phyloP scores from a whole-genome alignment of 192 early-diverging fungal species.

The Linnemannia hyalina region DNA sequence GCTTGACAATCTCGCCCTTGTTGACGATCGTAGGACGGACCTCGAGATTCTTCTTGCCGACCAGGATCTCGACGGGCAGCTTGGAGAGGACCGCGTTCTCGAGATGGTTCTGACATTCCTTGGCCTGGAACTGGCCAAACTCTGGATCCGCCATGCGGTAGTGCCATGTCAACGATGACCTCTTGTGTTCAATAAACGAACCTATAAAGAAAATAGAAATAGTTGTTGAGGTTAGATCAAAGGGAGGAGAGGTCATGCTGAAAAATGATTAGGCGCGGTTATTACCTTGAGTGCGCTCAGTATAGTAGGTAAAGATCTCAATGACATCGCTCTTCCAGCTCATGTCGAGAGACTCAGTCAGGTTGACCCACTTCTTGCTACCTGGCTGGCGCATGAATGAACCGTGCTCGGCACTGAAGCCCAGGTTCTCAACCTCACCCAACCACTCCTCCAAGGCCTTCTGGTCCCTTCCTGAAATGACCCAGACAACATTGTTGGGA shows the following conservation, averaged over 20 bases:
- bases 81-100: slow-evolving; percentile 93
- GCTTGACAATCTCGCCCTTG: slow-evolving; percentile 98
- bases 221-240: background rate
- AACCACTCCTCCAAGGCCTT: slow-evolving; percentile 87
- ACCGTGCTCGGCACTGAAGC: slow-evolving; percentile 95
- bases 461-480: slow-evolving; percentile 94
- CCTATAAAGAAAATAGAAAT: slow-evolving; percentile 11
- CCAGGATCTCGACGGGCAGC: slow-evolving; percentile 92
- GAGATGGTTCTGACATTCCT: slow-evolving; percentile 97
- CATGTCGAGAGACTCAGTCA: slow-evolving; percentile 83
- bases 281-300: slow-evolving; percentile 93
- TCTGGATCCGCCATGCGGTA: slow-evolving; percentile 95
- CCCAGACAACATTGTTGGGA: slow-evolving; percentile 86
- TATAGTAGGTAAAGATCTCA: slow-evolving; percentile 95
- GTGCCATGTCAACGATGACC: slow-evolving; percentile 96
- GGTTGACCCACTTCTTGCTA: slow-evolving; percentile 79
- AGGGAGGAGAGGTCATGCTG: background rate
- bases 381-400: slow-evolving; percentile 90
- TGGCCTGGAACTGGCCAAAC: slow-evolving; percentile 96
- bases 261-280: background rate
- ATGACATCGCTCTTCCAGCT: slow-evolving; percentile 94
- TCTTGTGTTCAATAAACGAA: slow-evolving; percentile 94
- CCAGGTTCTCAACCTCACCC: slow-evolving; percentile 80
- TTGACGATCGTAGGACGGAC: slow-evolving; percentile 93
- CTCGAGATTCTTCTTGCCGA: slow-evolving; percentile 98